phyloP scores from a whole-genome alignment of 108 stramenopile species.

The Parietichytrium sp. region DNA sequence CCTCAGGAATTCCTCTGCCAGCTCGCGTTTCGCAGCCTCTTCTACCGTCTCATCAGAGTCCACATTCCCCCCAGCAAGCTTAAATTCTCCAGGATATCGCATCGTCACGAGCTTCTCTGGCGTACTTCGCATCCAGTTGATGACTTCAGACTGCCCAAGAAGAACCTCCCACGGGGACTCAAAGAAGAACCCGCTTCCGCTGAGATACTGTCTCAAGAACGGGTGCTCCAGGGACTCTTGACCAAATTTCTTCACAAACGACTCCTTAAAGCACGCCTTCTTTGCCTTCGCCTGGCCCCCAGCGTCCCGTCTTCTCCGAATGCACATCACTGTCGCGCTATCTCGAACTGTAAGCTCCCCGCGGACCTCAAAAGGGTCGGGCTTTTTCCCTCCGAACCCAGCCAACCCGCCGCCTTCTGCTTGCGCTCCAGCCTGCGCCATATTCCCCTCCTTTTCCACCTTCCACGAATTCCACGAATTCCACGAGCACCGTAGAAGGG shows the following conservation, averaged over 20 bases:
- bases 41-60: constrained; percentile 48
- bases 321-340: constrained; percentile 15
- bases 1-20: constrained; percentile 43
- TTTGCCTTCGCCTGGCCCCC: background rate
- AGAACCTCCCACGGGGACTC: constrained; percentile 30
- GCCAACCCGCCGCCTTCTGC: no score
- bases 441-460: no score
- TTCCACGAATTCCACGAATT: no score
- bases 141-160: constrained; percentile 15
- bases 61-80: constrained; percentile 46
- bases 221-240: background rate
- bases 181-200: background rate
- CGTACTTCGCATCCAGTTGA: constrained; percentile 30
- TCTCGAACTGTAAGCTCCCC: constrained; percentile 5
- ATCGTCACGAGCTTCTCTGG: constrained; percentile 17
- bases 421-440: no score
- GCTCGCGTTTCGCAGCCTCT: constrained; percentile 50
- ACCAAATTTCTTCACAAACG: background rate
- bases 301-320: background rate
- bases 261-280: background rate
- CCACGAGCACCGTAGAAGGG: no score
- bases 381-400: no score
- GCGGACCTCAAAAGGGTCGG: constrained; percentile 37
- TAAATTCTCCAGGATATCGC: constrained; percentile 25
- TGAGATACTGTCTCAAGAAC: background rate